Conservation (phyloP, 2,329 filamentous ascomycete genomes). For the Acephala macrosclerotiorum region DNA sequence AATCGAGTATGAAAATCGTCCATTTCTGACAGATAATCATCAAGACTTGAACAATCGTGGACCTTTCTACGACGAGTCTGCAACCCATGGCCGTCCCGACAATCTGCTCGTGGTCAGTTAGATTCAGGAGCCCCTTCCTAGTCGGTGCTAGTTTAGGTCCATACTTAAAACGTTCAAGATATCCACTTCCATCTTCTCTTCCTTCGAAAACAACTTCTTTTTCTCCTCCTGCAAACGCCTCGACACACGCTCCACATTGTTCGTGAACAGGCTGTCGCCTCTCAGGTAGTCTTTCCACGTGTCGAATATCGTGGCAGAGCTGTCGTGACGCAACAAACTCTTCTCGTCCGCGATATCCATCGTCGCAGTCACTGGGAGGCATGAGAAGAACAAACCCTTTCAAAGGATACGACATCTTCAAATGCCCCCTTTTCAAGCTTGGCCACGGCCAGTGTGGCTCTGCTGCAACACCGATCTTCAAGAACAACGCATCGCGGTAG, state of each 20-base stretch:
- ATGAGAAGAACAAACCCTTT: too few relatives aligned
- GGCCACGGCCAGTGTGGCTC: not conserved
- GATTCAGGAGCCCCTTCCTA: constrained; percentile 2
- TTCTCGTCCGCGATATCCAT: constrained; percentile 11
- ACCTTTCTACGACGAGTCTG: constrained; percentile 3
- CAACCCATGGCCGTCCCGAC: not conserved
- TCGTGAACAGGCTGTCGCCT: constrained; percentile 5
- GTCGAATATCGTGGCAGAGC: not conserved
- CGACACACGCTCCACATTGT: constrained; percentile 1
- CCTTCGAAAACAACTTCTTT: constrained; percentile 12
- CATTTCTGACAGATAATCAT: constrained; percentile 2
- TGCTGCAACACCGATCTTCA: not conserved
- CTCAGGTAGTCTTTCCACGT: not conserved
- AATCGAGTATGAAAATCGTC: constrained; percentile 13
- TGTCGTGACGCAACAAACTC: not conserved
- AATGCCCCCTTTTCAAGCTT: not conserved
- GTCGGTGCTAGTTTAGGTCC: not conserved
- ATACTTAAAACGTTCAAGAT: constrained; percentile 15
- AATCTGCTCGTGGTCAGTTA: not conserved
- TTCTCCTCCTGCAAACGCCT: constrained; percentile 11
- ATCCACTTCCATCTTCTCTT: constrained; percentile 22
- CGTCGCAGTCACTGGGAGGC: not conserved
- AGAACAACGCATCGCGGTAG: not conserved
- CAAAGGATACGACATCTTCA: not conserved
- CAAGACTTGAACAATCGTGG: not conserved